Evolutionary conservation across 2,329 filamentous ascomycete genomes (phyloP).

Genomic region (Verticillium nubilum): DNA sequence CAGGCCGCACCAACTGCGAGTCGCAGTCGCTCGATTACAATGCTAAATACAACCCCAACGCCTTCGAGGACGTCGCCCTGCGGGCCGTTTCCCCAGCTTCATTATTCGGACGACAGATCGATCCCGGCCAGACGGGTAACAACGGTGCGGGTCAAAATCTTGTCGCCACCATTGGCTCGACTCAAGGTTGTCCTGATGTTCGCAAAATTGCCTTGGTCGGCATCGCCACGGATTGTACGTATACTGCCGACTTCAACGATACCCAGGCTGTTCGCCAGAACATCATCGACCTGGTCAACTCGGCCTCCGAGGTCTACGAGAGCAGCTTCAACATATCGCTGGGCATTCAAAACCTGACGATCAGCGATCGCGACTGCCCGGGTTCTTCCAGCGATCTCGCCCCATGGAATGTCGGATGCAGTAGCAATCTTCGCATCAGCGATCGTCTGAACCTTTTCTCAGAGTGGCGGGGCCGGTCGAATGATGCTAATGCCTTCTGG

Average conservation of each 20-base stretch:
- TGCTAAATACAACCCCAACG: slow-evolving; percentile 64
- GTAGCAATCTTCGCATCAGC: slow-evolving; percentile 54
- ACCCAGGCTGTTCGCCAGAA: slow-evolving; percentile 62
- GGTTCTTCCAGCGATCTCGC: slow-evolving; percentile 59
- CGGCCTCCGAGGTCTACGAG: slow-evolving; percentile 84
- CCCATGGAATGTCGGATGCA: slow-evolving; percentile 81
- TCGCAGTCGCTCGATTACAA: slow-evolving; percentile 81
- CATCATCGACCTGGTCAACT: slow-evolving; percentile 78
- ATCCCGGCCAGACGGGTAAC: slow-evolving; percentile 62
- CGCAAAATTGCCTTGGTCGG: slow-evolving; percentile 88
- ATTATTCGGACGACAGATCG: slow-evolving; percentile 70
- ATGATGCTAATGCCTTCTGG: slow-evolving; percentile 88
- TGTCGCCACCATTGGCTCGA: slow-evolving; percentile 70
- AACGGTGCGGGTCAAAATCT: slow-evolving; percentile 80
- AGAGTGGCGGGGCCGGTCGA: slow-evolving; percentile 71
- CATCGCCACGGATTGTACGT: slow-evolving; percentile 88
- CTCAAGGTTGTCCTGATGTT: slow-evolving; percentile 80
- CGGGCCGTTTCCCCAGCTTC: slow-evolving; percentile 56
- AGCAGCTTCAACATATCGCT: slow-evolving; percentile 91
- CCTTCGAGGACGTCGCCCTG: slow-evolving; percentile 47
- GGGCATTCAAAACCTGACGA: slow-evolving; percentile 78
- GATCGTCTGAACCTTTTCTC: slow-evolving; percentile 84
- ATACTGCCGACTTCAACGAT: slow-evolving; percentile 66
- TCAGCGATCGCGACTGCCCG: slow-evolving; percentile 72
- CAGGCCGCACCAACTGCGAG: slow-evolving; percentile 51